Evolutionary conservation across 352 stramenopile genomes (phyloP).

Genomic region (Peronospora destructor): DNA sequence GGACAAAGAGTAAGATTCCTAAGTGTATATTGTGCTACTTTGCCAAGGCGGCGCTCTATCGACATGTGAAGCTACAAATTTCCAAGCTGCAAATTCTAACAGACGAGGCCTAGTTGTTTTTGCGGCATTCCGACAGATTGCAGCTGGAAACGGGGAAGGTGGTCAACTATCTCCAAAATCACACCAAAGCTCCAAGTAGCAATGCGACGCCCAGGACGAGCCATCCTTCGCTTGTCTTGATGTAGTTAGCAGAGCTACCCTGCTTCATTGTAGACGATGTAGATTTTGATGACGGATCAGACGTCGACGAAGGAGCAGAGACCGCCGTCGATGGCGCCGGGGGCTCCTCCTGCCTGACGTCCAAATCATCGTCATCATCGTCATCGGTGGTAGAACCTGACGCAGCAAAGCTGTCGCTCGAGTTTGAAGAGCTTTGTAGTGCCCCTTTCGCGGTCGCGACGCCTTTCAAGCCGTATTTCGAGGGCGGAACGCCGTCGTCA

Average conservation of each 20-base stretch:
- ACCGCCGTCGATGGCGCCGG: slow-evolving; percentile 8
- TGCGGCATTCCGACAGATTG: too few relatives aligned
- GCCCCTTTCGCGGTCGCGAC: slow-evolving; percentile 12
- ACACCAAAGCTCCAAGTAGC: slow-evolving; percentile 6
- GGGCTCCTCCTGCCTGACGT: background rate
- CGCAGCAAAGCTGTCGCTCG: background rate
- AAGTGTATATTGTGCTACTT: too few relatives aligned
- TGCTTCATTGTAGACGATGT: slow-evolving; percentile 9
- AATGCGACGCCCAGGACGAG: slow-evolving; percentile 13
- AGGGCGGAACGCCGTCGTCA: slow-evolving; percentile 1
- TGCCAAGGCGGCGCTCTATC: too few relatives aligned
- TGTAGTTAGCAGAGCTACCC: slow-evolving; percentile 12
- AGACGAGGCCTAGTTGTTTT: too few relatives aligned
- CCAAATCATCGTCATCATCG: background rate
- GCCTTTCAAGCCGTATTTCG: slow-evolving; percentile 7
- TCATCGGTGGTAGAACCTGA: background rate
- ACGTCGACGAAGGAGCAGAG: slow-evolving; percentile 4
- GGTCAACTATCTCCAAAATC: too few relatives aligned
- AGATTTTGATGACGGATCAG: background rate
- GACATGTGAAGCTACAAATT: too few relatives aligned
- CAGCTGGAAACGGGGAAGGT: too few relatives aligned
- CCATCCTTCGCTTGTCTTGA: slow-evolving; percentile 11
- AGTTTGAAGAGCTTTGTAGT: slow-evolving; percentile 9
- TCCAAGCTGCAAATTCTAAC: too few relatives aligned
- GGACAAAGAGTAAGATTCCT: too few relatives aligned